phyloP scores from a whole-genome alignment of 306 rosid genomes.

The Dryas drummondii region DNA sequence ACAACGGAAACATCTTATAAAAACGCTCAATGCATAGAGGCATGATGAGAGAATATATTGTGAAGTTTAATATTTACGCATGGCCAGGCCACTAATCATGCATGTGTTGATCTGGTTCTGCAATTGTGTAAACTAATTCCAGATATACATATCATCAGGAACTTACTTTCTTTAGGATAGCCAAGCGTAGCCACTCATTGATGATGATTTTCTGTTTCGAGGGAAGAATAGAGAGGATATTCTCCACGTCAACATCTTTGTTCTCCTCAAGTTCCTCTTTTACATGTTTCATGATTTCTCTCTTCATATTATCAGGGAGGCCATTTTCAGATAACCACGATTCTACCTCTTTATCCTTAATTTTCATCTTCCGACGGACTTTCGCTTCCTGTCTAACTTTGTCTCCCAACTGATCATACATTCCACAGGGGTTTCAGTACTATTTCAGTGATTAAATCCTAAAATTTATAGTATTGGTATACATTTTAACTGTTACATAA shows the following conservation, averaged over 20 bases:
- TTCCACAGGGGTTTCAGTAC: no score
- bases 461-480: no score
- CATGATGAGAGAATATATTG: no score
- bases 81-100: no score
- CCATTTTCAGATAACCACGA: background rate
- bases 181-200: background rate
- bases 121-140: no score
- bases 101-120: no score
- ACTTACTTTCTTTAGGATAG: background rate
- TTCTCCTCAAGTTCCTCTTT: constrained; percentile 1
- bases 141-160: no score
- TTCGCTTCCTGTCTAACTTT: background rate
- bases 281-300: constrained; percentile 1
- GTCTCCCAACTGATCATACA: background rate
- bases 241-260: constrained; percentile 22
- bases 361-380: background rate
- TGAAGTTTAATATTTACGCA: no score
- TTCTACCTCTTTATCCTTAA: background rate
- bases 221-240: constrained; percentile 58
- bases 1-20: no score
- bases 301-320: constrained; percentile 11
- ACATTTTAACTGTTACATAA: no score
- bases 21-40: no score
- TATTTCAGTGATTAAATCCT: no score
- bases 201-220: constrained; percentile 54